Evolutionary conservation across 2,329 filamentous ascomycete genomes (phyloP).

Genomic region (Ophiostoma sp.): DNA sequence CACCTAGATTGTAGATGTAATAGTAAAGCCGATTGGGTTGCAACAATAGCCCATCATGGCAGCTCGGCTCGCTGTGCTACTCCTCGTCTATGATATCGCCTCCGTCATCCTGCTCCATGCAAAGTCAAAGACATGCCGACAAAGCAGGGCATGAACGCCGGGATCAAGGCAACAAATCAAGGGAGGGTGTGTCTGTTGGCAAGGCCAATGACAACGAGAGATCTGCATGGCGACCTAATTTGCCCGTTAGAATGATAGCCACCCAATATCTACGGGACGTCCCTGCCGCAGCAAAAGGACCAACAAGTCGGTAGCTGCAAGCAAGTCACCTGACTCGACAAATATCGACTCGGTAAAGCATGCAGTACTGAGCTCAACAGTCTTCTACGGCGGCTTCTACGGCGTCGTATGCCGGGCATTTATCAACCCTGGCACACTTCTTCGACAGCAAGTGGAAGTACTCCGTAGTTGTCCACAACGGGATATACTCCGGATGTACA

Average conservation of each 20-base stretch:
- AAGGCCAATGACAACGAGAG: not conserved
- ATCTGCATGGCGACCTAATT: not conserved
- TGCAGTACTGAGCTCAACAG: not conserved
- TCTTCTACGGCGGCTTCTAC: not conserved
- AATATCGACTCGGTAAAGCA: not conserved
- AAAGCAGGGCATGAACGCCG: not conserved
- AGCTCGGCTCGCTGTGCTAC: not conserved
- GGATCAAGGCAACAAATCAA: not conserved
- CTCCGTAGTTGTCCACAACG: not conserved
- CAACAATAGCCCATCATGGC: no score
- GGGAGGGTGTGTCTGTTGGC: not conserved
- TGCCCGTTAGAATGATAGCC: not conserved
- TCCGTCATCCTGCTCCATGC: not conserved
- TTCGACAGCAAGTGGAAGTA: not conserved
- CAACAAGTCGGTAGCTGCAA: not conserved
- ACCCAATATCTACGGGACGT: not conserved
- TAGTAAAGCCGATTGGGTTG: no score
- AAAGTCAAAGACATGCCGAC: slow-evolving; percentile 1
- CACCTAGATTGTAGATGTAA: not conserved
- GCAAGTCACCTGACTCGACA: no score
- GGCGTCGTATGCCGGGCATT: slow-evolving; percentile 7
- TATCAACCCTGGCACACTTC: not conserved
- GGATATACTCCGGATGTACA: not conserved
- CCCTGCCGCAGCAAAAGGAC: not conserved
- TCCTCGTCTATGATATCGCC: not conserved